Conservation (phyloP, 495 filamentous ascomycete genomes). For the Emericellopsis terricola region DNA sequence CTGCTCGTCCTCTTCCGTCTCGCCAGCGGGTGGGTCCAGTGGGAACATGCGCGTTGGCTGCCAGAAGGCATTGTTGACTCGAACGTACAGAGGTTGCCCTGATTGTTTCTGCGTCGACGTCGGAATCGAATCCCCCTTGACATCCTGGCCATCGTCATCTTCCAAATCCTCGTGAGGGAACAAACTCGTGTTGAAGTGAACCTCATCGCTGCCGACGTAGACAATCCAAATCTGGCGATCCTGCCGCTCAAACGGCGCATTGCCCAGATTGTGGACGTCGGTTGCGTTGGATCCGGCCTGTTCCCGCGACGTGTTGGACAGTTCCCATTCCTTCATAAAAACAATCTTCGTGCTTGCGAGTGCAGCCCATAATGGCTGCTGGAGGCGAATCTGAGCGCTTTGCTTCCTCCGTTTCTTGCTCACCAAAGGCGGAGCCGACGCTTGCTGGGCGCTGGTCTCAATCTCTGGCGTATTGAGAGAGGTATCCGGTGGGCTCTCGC, state of each 20-base stretch:
- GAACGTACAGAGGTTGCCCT: conserved; percentile 66
- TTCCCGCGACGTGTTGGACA: conserved; percentile 61
- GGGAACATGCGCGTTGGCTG: conserved; percentile 56
- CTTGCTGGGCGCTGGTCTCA: conserved; percentile 17
- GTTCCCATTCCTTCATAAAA: conserved; percentile 80
- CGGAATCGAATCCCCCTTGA: background rate
- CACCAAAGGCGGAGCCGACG: conserved; percentile 15
- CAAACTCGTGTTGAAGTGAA: conserved; percentile 64
- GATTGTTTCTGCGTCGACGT: conserved; percentile 33
- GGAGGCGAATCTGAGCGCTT: conserved; percentile 70
- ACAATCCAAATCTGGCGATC: conserved; percentile 77
- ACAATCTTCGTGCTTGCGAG: conserved; percentile 89
- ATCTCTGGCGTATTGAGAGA: conserved; percentile 27
- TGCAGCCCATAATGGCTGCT: conserved; percentile 88
- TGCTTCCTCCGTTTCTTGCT: conserved; percentile 79
- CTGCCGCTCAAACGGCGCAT: conserved; percentile 51
- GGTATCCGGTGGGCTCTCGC: conserved; percentile 18
- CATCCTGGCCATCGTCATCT: background rate
- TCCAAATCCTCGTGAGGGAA: conserved; percentile 22
- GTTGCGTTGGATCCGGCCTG: conserved; percentile 55
- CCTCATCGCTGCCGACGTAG: conserved; percentile 61
- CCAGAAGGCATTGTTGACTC: conserved; percentile 80
- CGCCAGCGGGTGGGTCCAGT: conserved; percentile 13
- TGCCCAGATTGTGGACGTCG: conserved; percentile 63
- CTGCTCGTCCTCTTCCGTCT: conserved; percentile 33